These are phyloP conservation scores for Lyophyllum decastes DNA, from an alignment of 768 basidiomycete species.

Conservation along the genomic window DNA sequence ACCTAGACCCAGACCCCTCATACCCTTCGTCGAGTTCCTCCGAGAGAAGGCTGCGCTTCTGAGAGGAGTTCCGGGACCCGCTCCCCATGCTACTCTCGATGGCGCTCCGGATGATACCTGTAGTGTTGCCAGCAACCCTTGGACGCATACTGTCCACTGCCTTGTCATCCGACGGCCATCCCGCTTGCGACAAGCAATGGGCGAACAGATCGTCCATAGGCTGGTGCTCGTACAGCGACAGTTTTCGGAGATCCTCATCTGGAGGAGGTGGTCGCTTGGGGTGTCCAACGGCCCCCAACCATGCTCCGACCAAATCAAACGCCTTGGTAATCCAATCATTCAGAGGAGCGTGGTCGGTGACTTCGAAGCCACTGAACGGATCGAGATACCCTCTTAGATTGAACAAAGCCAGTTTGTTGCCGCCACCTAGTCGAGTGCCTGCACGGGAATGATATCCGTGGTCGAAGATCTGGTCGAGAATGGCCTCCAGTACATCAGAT, in stretches of 20 bases:
- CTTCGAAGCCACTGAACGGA: neutral
- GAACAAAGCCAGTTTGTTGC: neutral
- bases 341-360: neutral
- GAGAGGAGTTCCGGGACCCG: too few species aligned
- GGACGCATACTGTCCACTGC: neutral
- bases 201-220: neutral
- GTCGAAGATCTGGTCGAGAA: neutral
- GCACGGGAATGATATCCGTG: neutral
- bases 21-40: neutral
- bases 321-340: neutral
- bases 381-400: neutral
- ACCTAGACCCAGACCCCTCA: neutral
- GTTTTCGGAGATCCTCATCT: neutral
- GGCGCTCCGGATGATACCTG: neutral
- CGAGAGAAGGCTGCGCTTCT: neutral
- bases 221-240: neutral
- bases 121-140: neutral
- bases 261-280: neutral
- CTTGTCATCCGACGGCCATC: neutral
- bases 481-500: neutral
- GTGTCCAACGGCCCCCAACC: neutral
- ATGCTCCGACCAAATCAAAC: neutral
- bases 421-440: neutral
- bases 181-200: neutral
- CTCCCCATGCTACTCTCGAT: neutral